Percentiles rank a stretch among this genome's conserved stretches.
Conservation (phyloP, 169 alveolate species). For the Plasmodium knowlesi region DNA sequence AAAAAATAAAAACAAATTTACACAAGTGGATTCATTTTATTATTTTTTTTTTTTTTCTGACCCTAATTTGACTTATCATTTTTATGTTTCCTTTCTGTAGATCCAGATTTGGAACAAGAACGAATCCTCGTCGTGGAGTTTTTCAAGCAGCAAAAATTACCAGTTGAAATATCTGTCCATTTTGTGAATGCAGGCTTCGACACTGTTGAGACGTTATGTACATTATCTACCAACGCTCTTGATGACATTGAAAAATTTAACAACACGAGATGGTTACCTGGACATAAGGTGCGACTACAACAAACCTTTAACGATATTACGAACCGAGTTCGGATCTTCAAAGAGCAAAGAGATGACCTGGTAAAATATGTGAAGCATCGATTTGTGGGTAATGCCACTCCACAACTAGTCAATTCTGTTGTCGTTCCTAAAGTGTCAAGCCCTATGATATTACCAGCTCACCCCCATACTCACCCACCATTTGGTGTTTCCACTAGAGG, state of each 20-base stretch:
- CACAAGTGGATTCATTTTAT: not conserved
- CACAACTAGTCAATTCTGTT: conserved; percentile 30
- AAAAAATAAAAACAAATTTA: not conserved
- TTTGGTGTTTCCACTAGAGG: conserved; percentile 23
- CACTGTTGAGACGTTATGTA: conserved; percentile 89
- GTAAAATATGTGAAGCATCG: conserved; percentile 22
- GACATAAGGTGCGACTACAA: conserved; percentile 88
- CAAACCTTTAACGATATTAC: conserved; percentile 83
- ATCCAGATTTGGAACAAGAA: conserved; percentile 89
- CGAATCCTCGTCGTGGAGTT: conserved; percentile 88
- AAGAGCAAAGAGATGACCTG: conserved; percentile 76
- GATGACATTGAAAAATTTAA: conserved; percentile 89
- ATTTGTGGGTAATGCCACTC: conserved; percentile 13
- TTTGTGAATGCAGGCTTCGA: conserved; percentile 92
- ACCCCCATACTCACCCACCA: conserved; percentile 28
- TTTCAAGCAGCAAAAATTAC: conserved; percentile 87
- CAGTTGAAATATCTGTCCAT: conserved; percentile 89
- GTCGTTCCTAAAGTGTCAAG: conserved; percentile 28
- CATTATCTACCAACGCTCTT: conserved; percentile 87
- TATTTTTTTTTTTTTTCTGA: not conserved
- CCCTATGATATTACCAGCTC: conserved; percentile 50
- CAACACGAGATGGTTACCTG: conserved; percentile 90
- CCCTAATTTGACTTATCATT: not conserved
- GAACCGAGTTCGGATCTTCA: conserved; percentile 78
- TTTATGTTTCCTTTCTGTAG: conserved; percentile 53